Evolutionary conservation across 257 asterid species (phyloP), one percentile per base, ranked within the genome.

Genomic region (Paraleonurus japonicus): DNA sequence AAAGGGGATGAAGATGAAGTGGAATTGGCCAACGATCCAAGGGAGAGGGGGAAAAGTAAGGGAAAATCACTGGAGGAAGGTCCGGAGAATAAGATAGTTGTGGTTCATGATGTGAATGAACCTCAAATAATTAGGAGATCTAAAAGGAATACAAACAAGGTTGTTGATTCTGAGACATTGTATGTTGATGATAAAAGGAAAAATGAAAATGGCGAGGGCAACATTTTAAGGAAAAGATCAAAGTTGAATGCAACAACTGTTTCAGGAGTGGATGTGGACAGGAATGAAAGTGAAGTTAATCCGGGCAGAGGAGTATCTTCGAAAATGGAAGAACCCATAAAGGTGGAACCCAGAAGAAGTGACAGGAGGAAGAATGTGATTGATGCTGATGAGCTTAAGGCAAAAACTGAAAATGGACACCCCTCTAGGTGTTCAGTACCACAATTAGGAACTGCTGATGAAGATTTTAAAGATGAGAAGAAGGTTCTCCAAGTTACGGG

Each of bases 61-160:
- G 76, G 28, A 15, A 63, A 75, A 45, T 72, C 16, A 22, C 5
- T 8, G 24, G 76, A 71, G 23, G 76, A 74, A 19, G 69, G 41
- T 37, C 28, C 53, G 75, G 76, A 75, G 69, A 60, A 67, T 22
- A 55, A 73, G 54, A 61, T 1, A 51, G 76, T 53, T 70, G 79
- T 39, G 65, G 83, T 50, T 19, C 59, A 22, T 61, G 27, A 61
- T 61, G 65, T 20, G 27, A 59, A 3, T 37, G 74, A 70, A 66
- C 71, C 69, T n/a, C 76, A 72, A 61, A 72, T 68, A 16, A 54
- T 54, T 71, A 71, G 87, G 74, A 69, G 87, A 71, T 80, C 92
- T 5, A 81, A 63, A 23, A 74, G 89, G 80, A 80, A 76, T 37
- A 76, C 30, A 8, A 48, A 26, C 32, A 24, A 32, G 74, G 75